These are phyloP conservation scores for Colletotrichum falcatum DNA, from an alignment of 2,329 filamentous ascomycete genomes.

Conservation along the genomic window DNA sequence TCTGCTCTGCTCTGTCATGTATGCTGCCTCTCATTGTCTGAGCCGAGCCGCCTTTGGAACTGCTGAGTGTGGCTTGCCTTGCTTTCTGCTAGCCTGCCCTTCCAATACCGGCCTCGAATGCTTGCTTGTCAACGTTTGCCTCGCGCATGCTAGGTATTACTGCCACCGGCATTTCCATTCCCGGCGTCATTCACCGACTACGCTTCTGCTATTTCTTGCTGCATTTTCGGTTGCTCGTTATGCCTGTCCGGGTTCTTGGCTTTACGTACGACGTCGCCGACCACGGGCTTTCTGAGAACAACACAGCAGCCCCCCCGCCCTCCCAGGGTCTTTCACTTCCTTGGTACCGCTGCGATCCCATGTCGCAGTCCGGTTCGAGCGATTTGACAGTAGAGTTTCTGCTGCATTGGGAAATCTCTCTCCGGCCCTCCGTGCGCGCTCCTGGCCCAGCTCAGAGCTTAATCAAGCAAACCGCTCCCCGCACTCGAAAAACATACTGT, in stretches of 20 bases:
- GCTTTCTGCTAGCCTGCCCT: background rate
- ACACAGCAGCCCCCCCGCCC: background rate
- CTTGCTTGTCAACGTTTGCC: constrained; percentile 16
- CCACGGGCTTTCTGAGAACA: constrained; percentile 8
- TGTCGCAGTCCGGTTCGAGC: constrained; percentile 29
- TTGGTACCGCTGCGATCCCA: constrained; percentile 1
- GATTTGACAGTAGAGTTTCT: constrained; percentile 32
- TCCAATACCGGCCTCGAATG: constrained; percentile 15
- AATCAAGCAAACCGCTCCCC: constrained; percentile 29
- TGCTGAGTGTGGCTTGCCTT: constrained; percentile 25
- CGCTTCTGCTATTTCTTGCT: constrained; percentile 11
- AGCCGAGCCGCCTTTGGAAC: constrained; percentile 17
- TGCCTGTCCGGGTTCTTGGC: constrained; percentile 7
- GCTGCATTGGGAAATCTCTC: constrained; percentile 1
- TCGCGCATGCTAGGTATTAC: constrained; percentile 3
- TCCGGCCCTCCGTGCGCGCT: constrained; percentile 28
- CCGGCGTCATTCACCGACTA: background rate
- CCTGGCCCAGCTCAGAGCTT: constrained; percentile 30
- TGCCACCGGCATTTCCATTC: constrained; percentile 21
- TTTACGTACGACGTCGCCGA: constrained; percentile 9
- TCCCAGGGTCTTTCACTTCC: background rate
- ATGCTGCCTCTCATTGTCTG: constrained; percentile 4
- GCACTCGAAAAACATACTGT: constrained; percentile 24
- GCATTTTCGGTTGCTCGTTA: constrained; percentile 18
- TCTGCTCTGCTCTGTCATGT: constrained; percentile 6